Conservation (phyloP, 108 stramenopile species). For the Nannochloropsis gaditana region DNA sequence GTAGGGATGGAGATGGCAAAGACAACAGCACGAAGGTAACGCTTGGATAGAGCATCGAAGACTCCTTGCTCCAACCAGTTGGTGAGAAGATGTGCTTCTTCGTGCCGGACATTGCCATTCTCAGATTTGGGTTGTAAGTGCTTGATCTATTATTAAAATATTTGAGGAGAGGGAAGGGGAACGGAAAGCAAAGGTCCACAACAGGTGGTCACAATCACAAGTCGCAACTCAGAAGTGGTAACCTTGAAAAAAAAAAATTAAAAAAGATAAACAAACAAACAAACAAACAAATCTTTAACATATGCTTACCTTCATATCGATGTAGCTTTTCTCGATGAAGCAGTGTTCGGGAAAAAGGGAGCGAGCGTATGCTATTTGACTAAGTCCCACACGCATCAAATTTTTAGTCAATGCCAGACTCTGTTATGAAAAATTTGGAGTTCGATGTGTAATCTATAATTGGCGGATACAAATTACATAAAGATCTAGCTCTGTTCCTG, state of each 20-base stretch:
- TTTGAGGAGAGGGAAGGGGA: background rate
- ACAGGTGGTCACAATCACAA: background rate
- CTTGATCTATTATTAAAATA: background rate
- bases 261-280: background rate
- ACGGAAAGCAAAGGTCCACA: background rate
- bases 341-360: background rate
- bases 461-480: too few relatives aligned
- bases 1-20: conserved; percentile 15
- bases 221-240: background rate
- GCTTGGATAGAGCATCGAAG: conserved; percentile 4
- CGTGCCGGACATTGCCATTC: background rate
- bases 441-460: too few relatives aligned
- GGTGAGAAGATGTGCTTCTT: conserved; percentile 6
- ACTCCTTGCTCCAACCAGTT: conserved; percentile 21
- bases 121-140: background rate
- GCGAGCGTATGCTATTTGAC: background rate
- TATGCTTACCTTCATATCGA: background rate
- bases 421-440: background rate
- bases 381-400: background rate
- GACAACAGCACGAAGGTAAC: conserved; percentile 9
- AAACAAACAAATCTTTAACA: background rate
- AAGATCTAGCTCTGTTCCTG: too few relatives aligned
- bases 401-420: background rate
- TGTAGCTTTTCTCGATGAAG: background rate
- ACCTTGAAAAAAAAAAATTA: background rate